These are phyloP conservation scores for Hypocreales sp. DNA, from an alignment of 2,329 filamentous ascomycete genomes.

Conservation along the genomic window DNA sequence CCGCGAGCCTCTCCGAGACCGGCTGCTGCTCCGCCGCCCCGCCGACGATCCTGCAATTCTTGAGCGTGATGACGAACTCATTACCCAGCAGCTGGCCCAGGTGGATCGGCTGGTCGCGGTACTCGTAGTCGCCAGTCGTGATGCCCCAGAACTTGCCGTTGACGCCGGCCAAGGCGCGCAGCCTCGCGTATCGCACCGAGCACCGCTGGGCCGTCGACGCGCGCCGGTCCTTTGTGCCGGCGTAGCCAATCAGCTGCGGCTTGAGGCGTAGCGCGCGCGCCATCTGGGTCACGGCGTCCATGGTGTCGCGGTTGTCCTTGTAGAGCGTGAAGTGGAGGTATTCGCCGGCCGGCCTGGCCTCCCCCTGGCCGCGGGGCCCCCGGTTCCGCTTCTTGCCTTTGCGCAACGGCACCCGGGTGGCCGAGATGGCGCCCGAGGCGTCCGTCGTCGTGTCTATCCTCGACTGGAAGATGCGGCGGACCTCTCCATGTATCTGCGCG, in stretches of 20 bases:
- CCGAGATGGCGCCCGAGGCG: slow-evolving; percentile 43
- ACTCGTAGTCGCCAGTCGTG: slow-evolving; percentile 66
- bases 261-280: slow-evolving; percentile 60
- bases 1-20: slow-evolving; percentile 13
- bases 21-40: slow-evolving; percentile 12
- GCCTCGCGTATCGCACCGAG: slow-evolving; percentile 39
- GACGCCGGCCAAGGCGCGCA: slow-evolving; percentile 47
- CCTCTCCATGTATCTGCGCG: slow-evolving; percentile 36
- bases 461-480: slow-evolving; percentile 69
- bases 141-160: slow-evolving; percentile 48
- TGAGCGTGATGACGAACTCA: slow-evolving; percentile 81
- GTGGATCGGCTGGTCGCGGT: slow-evolving; percentile 54
- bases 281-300: slow-evolving; percentile 73
- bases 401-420: slow-evolving; percentile 41
- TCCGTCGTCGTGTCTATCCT: slow-evolving; percentile 61
- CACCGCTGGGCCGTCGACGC: slow-evolving; percentile 76
- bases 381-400: slow-evolving; percentile 14
- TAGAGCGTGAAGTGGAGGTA: slow-evolving; percentile 85
- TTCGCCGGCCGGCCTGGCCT: slow-evolving; percentile 39
- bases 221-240: slow-evolving; percentile 81
- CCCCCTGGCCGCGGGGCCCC: slow-evolving; percentile 10
- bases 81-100: slow-evolving; percentile 80
- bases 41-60: slow-evolving; percentile 56
- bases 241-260: slow-evolving; percentile 55
- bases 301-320: slow-evolving; percentile 95